Conservation (phyloP, 1,284 basidiomycete genomes). For the Tylopilus sp. region DNA sequence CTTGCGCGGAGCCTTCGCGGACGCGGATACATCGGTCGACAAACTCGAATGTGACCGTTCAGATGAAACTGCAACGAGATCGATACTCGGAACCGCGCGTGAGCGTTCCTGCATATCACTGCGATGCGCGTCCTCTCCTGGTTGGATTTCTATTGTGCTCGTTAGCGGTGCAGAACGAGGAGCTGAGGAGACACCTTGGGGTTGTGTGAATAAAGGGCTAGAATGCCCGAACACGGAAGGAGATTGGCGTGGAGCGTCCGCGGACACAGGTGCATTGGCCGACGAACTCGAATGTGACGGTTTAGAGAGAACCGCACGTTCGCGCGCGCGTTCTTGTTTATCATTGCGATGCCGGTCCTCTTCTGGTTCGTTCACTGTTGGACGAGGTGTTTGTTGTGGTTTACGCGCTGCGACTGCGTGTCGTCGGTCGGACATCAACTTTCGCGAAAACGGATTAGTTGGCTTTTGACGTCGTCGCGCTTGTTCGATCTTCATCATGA, state of each 20-base stretch:
- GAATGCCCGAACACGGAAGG: conserved; percentile 18
- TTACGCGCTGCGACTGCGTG: neutral
- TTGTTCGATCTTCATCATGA: neutral
- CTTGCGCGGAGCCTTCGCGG: conserved; percentile 16
- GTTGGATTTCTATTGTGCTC: neutral
- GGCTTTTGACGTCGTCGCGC: neutral
- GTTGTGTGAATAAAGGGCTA: conserved; percentile 11
- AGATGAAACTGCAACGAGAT: conserved; percentile 35
- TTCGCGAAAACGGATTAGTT: neutral
- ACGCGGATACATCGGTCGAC: conserved; percentile 14
- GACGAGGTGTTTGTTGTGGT: neutral
- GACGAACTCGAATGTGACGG: conserved; percentile 28
- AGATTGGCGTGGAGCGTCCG: conserved; percentile 23
- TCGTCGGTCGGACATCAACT: conserved; percentile 10
- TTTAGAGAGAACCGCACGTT: conserved; percentile 21
- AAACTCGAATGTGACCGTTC: conserved; percentile 20
- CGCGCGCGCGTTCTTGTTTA: neutral
- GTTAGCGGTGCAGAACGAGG: neutral
- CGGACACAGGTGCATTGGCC: neutral
- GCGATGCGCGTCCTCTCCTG: neutral
- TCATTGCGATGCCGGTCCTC: neutral
- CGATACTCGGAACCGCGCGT: conserved; percentile 31
- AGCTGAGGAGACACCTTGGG: neutral
- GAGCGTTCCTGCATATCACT: neutral
- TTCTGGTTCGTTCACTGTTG: neutral